Evolutionary conservation across 805 yeast species (phyloP), one percentile per base, ranked within the genome.

Genomic region (Yarrowia sp.): DNA sequence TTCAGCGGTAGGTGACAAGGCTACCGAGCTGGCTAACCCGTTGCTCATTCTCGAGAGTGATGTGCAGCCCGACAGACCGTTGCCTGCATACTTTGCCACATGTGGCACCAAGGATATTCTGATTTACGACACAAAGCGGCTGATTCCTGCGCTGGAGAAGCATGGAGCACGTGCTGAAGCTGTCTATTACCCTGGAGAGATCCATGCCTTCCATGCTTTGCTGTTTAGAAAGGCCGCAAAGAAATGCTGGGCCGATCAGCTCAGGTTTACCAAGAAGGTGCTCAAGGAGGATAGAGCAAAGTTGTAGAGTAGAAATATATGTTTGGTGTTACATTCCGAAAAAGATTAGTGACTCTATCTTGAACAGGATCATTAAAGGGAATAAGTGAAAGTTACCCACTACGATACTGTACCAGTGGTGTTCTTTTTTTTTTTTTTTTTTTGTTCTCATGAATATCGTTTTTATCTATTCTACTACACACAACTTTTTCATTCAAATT

Each of bases 91-190:
- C 47, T 41, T 55, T 31, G 61, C 47, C 38, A 41, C 38, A 28
- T 55, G 61, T 31, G 61, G 61, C n/a, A 55, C 61, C 32, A 39
- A 32, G 18, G 61, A 55, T 8, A 15, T 55, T 17, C 13, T 55
- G 4, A 55, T 55, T 31, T 55, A 55, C 61, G 61, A 55, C 38
- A 55, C 61, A 3, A 55, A 55, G 31, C 61, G 61, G 38, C 47
- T 55, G 13, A 41, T 55, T 31, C 47, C 47, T 1, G 65, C 63
- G 1, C 41, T 64, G 31, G 10, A 53, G 33, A 55, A 55, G 15
- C 61, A 39, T 15, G 61, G 61, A 3, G 61, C 47, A 0, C 15
- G 39, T 3, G 47, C 47, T 1, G 61, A 55, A 15, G 61, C 61
- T 8, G 35, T 31, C 5, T 55, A 55, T 15, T 55, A 55, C 47